phyloP scores from a whole-genome alignment of 2,329 filamentous ascomycete species.

The Botrytis porri region DNA sequence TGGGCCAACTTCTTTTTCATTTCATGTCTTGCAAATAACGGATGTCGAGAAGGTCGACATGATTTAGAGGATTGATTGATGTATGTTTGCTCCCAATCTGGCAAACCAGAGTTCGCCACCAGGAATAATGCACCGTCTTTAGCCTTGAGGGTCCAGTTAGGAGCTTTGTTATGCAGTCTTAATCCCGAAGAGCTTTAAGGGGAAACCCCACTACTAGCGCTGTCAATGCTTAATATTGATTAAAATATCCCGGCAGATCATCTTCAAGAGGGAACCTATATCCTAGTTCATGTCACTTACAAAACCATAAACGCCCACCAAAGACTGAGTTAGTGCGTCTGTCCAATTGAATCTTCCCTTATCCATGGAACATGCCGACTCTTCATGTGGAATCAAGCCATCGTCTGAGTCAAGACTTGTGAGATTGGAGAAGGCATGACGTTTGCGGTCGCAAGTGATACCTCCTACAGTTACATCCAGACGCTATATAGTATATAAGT shows the following conservation, averaged over 20 bases:
- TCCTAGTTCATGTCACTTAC: not conserved
- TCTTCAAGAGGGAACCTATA: not conserved
- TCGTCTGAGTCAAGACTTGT: not conserved
- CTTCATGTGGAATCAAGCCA: not conserved
- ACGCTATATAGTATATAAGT: not conserved
- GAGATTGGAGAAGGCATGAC: not conserved
- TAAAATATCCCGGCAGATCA: constrained; percentile 8
- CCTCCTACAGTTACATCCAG: not conserved
- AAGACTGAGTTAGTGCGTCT: not conserved
- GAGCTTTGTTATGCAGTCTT: not conserved
- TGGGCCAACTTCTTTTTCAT: not conserved
- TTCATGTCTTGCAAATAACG: not conserved
- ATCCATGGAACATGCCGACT: not conserved
- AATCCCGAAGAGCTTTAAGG: not conserved
- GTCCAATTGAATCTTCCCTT: not conserved
- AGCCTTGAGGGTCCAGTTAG: not conserved
- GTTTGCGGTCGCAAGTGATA: not conserved
- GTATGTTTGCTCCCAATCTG: not conserved
- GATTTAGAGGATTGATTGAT: not conserved
- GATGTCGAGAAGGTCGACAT: not conserved
- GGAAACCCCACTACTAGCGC: not conserved
- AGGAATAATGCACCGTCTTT: not conserved
- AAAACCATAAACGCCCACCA: not conserved
- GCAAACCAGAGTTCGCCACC: not conserved
- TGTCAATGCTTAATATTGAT: not conserved